Conservation (phyloP, 2,329 filamentous ascomycete species). For the Proliferodiscus dingleyae region DNA sequence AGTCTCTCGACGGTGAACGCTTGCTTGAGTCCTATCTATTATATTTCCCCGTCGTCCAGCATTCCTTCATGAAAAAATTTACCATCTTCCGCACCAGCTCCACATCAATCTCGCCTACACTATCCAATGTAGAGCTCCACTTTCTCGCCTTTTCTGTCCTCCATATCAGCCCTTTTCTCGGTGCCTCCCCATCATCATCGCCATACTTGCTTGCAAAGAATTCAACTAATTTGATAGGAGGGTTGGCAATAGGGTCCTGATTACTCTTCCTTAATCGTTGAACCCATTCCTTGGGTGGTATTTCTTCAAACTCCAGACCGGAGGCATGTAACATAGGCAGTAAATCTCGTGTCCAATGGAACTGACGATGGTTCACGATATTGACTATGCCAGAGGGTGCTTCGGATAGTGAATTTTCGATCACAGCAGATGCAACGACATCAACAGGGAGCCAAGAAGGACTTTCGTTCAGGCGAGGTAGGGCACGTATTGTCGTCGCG, state of each 20-base stretch:
- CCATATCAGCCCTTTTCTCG: too few relatives aligned
- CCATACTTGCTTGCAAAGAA: conserved; percentile 48
- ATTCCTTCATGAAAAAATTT: too few relatives aligned
- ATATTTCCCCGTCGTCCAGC: too few relatives aligned
- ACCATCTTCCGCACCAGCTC: too few relatives aligned
- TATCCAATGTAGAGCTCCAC: too few relatives aligned
- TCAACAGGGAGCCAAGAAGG: conserved; percentile 45
- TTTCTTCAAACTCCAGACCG: conserved; percentile 40
- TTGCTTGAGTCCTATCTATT: too few relatives aligned
- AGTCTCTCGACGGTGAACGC: too few relatives aligned
- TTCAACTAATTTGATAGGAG: conserved; percentile 49
- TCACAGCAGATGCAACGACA: conserved; percentile 36
- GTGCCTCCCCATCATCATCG: too few relatives aligned
- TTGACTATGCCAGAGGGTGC: conserved; percentile 29
- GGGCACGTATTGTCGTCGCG: conserved; percentile 37
- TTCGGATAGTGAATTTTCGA: conserved; percentile 33
- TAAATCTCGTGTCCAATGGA: conserved; percentile 47
- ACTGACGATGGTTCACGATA: conserved; percentile 44
- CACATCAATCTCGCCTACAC: too few relatives aligned
- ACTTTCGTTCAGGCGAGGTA: conserved; percentile 42
- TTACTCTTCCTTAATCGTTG: conserved; percentile 40
- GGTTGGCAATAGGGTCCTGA: conserved; percentile 44
- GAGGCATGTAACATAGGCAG: conserved; percentile 44
- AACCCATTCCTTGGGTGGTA: conserved; percentile 43
- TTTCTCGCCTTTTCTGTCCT: too few relatives aligned